Evolutionary conservation across 2,329 filamentous ascomycete genomes (phyloP), one percentile per base, ranked within the genome.

Genomic region (Paramyrothecium roridum): DNA sequence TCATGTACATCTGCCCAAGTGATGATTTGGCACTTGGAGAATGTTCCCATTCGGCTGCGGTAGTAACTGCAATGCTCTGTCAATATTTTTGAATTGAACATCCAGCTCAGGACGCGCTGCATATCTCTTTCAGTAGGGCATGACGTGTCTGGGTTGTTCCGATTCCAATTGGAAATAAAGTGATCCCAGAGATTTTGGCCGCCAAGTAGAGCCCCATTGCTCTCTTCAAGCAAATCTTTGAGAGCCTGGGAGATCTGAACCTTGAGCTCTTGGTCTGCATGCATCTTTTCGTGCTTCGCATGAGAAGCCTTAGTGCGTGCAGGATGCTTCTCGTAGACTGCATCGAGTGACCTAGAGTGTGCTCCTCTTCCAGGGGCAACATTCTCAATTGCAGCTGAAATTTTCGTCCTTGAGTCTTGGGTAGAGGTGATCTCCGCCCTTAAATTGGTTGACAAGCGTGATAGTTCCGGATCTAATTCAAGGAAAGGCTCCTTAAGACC

Each of bases 151-250:
- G 66, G 61, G 47, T 77, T 79, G 8, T 67, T 65, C n/a, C 68
- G 67, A 11, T 69, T 64, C 75, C 80, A 85, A 8, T 77, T 65
- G 11, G 70, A 70, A 16, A 74, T 70, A 3, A 82, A 63, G 2
- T 77, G 76, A 55, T 77, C 75, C 69, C 79, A 82, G 4, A 84
- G 65, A 3, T 78, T 70, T 45, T 75, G 72, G 22, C 79, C 79
- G 17, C 79, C 78, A 2, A 82, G 79, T 48, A 84, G 79, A 1
- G 79, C 77, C 0, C 81, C 81, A 2, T 68, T 64, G 7, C 68
- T 61, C 33, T 68, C 63, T n/a, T 56, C 59, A 30, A 73, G 60
- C 30, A 70, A 57, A 3, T 65, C 62, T 7, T 66, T 62, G 17
- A 73, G 61, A 11, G 70, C 61, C 21, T 60, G 55, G 20, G 56